Evolutionary conservation across 306 rosid species (phyloP), one percentile per base, ranked within the genome.

Genomic region (Lablab purpureus): DNA sequence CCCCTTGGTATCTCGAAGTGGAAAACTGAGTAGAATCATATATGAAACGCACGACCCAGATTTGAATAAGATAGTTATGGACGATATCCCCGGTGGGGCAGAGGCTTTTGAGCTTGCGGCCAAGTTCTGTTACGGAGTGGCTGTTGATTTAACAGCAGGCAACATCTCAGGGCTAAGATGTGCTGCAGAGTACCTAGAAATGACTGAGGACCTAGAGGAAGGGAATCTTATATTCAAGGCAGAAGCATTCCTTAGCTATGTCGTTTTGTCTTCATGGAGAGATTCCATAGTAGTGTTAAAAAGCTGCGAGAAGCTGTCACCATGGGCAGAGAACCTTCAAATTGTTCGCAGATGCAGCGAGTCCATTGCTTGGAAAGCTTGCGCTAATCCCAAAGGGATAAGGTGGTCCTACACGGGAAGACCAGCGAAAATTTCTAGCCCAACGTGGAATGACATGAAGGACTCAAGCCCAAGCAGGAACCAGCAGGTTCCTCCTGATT

Each of bases 361-460:
- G 84, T 96, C 99, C 28, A 96, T 96, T 21, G 98, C 99, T 36
- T 96, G 98, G 98, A 96, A 96, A 71, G 98, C 99, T 41, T 96
- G 99, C 80, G 97, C 99, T 3, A 96, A 93, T 86, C 99, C 99
- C 5, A 96, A 91, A 81, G 99, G 99, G 34, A 91, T 96, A 79
- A 86, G 85, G 79, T 93, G 99, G 99, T 82, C 99, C 5, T 96
- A 93, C 77, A 96, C 99, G 0, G 96, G 97, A 14, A 91, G 85
- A 81, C 81, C 88, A 47, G 82, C 80, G 18, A 91, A 88, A 46
- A 86, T 60, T 83, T 84, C 94, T 2, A 93, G 94, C 75, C 98
- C 97, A 5, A 93, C 76, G 72, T 96, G 96, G 98, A 90, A 87
- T 88, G 92, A 90, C 17, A 68, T 73, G 74, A 89, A 96, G 83